Conservation (phyloP, 2,329 filamentous ascomycete genomes). For the Talaromyces sp. region DNA sequence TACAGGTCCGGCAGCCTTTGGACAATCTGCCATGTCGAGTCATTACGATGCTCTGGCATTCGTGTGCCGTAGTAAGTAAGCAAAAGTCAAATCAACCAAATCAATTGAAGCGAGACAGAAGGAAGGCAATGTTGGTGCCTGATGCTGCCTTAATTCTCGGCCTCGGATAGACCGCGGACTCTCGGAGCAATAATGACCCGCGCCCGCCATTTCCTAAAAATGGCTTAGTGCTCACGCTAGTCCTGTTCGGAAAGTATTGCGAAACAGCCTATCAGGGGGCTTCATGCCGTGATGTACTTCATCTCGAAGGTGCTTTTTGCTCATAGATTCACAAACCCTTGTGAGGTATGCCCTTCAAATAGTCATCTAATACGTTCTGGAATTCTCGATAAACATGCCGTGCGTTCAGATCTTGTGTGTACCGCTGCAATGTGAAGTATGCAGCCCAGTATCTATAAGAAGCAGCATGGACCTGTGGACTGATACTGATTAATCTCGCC, state of each 20-base stretch:
- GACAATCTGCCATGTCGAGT: conserved; percentile 56
- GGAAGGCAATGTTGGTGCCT: background rate
- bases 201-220: background rate
- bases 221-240: conserved; percentile 7
- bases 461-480: background rate
- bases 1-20: conserved; percentile 70
- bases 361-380: background rate
- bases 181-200: background rate
- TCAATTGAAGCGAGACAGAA: background rate
- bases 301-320: background rate
- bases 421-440: background rate
- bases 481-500: background rate
- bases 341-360: background rate
- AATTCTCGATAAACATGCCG: background rate
- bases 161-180: background rate
- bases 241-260: conserved; percentile 19
- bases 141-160: background rate
- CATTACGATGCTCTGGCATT: conserved; percentile 9
- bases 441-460: background rate
- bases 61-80: background rate
- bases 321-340: background rate
- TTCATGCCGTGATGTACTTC: background rate
- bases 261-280: conserved; percentile 14
- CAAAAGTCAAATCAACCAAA: background rate
- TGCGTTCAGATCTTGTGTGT: background rate